Evolutionary conservation across 1,284 basidiomycete species (phyloP).

Genomic region (Boletus albobrunnescens): DNA sequence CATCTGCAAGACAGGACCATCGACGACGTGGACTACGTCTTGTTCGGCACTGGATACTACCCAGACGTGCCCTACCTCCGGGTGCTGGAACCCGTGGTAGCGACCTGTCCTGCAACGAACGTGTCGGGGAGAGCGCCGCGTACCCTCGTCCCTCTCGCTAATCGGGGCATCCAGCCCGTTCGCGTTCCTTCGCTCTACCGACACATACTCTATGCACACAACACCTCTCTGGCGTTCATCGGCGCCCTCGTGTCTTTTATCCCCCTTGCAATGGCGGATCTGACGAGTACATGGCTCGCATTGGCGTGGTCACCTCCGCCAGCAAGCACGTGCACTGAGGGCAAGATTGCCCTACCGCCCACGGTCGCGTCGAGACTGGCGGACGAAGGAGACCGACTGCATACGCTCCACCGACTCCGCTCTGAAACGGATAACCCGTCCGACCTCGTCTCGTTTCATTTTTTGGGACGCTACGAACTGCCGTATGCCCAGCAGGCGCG

Average conservation of each 20-base stretch:
- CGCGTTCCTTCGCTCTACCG: slow-evolving; percentile 42
- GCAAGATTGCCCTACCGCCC: slow-evolving; percentile 28
- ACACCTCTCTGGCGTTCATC: slow-evolving; percentile 43
- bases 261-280: slow-evolving; percentile 43
- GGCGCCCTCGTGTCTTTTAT: slow-evolving; percentile 39
- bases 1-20: slow-evolving; percentile 36
- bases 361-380: slow-evolving; percentile 31
- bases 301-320: slow-evolving; percentile 32
- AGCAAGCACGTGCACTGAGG: neutral
- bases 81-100: slow-evolving; percentile 24
- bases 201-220: slow-evolving; percentile 43
- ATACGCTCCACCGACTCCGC: slow-evolving; percentile 25
- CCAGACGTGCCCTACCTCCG: slow-evolving; percentile 41
- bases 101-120: neutral
- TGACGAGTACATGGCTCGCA: slow-evolving; percentile 43
- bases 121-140: neutral
- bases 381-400: slow-evolving; percentile 36
- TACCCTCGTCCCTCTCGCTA: slow-evolving; percentile 19
- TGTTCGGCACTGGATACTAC: slow-evolving; percentile 45
- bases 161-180: slow-evolving; percentile 22
- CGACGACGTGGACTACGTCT: slow-evolving; percentile 38
- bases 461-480: slow-evolving; percentile 37
- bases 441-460: slow-evolving; percentile 38
- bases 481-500: slow-evolving; percentile 35
- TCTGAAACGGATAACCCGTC: slow-evolving; percentile 35